Conservation (phyloP, 495 filamentous ascomycete genomes). For the Aspergillus carlsbadensis region DNA sequence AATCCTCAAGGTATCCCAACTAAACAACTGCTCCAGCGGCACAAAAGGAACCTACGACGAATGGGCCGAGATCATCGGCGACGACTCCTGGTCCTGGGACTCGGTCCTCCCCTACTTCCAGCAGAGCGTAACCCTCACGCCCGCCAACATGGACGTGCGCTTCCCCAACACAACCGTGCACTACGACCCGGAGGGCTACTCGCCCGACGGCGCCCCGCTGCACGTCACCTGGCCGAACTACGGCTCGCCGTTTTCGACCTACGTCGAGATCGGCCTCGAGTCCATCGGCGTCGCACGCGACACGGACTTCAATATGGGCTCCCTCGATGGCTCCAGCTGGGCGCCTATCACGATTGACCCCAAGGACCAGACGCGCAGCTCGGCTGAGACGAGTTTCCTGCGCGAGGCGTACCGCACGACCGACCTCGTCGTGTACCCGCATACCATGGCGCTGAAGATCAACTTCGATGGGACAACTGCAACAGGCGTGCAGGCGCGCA, state of each 20-base stretch:
- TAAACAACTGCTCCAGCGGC: constrained; percentile 20
- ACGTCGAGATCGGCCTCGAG: constrained; percentile 30
- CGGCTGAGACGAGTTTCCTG: constrained; percentile 37
- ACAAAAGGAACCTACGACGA: constrained; percentile 40
- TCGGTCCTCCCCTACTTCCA: constrained; percentile 54
- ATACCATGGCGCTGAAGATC: constrained; percentile 41
- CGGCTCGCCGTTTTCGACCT: constrained; percentile 41
- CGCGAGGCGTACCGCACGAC: neutral
- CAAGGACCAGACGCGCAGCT: constrained; percentile 29
- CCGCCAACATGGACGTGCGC: constrained; percentile 38
- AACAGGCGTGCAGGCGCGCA: constrained; percentile 14
- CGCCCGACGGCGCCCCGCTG: constrained; percentile 40
- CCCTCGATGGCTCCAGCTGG: constrained; percentile 39
- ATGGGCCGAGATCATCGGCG: constrained; percentile 59
- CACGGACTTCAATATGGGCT: constrained; percentile 42
- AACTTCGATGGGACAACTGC: constrained; percentile 32
- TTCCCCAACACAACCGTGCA: constrained; percentile 41
- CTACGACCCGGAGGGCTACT: constrained; percentile 40
- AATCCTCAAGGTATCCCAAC: neutral
- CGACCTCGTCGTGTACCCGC: constrained; percentile 30
- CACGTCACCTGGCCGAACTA: constrained; percentile 53
- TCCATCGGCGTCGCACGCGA: constrained; percentile 37
- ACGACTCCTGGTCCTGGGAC: constrained; percentile 53
- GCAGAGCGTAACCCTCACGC: constrained; percentile 50
- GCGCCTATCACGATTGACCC: constrained; percentile 40